Evolutionary conservation across 495 filamentous ascomycete species (phyloP), one percentile per base, ranked within the genome.

Genomic region (Penicillium verhagenii): DNA sequence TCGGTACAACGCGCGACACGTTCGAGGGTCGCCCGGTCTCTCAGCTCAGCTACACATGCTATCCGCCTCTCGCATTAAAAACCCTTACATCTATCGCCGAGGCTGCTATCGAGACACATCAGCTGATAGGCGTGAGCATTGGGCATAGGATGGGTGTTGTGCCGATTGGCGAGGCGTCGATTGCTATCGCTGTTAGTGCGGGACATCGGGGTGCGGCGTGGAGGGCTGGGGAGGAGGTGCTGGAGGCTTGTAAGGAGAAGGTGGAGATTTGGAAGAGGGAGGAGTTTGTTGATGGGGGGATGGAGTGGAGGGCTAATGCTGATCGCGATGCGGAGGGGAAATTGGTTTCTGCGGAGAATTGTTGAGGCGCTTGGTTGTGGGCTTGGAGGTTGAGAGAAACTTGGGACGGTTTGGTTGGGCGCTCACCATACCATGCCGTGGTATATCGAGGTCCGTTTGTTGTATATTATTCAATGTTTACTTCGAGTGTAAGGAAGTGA

Each of bases 211-310:
- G 85, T 61, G 89, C 88, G 39, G 94, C 90, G 33, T 98, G 92
- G 92, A 73, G 75, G 59, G 95, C 85, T 0, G 94, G 90, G 0
- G 93, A 97, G 76, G 90, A 93, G 74, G 86, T 91, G 35, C 73
- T 98, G 59, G 93, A 97, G 79, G 74, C 78, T 64, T 90, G 88
- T 62, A 98, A 98, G 75, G 83, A 80, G 62, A 81, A 78, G 54
- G 88, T 88, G 37, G 94, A 98, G 80, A 86, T 98, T 45, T 98
- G 94, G 94, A 98, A 98, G 75, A 76, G 82, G 65, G 94, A 98
- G 78, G 87, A 90, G 64, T 97, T 97, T 82, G 85, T 83, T 53
- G 89, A 86, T 61, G 90, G 89, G 48, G 82, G 76, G 11, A 82
- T 80, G 42, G 84, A 96, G 48, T 97, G 93, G 93, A 86, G 92